Evolutionary conservation across 1,284 basidiomycete species (phyloP), one percentile per base, ranked within the genome.

Genomic region (Ceratobasidium theobromae): DNA sequence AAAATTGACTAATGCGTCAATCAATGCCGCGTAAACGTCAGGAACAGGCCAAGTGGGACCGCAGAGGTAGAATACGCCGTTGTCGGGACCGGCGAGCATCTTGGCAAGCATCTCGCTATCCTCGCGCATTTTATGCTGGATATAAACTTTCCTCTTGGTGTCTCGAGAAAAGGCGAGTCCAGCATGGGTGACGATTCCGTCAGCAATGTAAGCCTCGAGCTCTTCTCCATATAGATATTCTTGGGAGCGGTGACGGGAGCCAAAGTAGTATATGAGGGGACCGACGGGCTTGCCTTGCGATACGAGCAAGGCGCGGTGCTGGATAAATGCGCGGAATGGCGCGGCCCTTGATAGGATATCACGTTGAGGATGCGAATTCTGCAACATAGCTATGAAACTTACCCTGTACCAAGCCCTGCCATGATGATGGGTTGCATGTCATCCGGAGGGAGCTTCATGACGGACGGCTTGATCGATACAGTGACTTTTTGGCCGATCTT

Each of bases 11-110:
- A 98, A 79, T 1, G 92, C 88, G 35, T 84, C 84, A 18, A 95
- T 87, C 53, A 99, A 81, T 0, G 95, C 92, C 77, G 96, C 91
- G 74, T 91, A 96, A 14, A 99, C 93, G 74, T 99, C 97, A 4
- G 96, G 95, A 16, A 98, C 95, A 27, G 96, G 96, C 95, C 95
- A 98, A 27, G 95, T 98, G 40, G 95, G 95, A 38, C 97, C 97
- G 77, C 97, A 98, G 55, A 99, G 82, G 77, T 96, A 98, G 79
- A 99, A 99, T 73, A 89, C 92, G 23, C 91, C 94, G 32, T 78
- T 77, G 52, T 74, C 74, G 35, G 78, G 73, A 3, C 69, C 71
- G 69, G 83, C 80, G 66, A 98, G 79, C 83, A 92, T 86, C 71
- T 84, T 77, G 62, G 86, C 88, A 38, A 99, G 84, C 57, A 82